phyloP scores from a whole-genome alignment of 139 green algal species.

The Micractinium sp. region DNA sequence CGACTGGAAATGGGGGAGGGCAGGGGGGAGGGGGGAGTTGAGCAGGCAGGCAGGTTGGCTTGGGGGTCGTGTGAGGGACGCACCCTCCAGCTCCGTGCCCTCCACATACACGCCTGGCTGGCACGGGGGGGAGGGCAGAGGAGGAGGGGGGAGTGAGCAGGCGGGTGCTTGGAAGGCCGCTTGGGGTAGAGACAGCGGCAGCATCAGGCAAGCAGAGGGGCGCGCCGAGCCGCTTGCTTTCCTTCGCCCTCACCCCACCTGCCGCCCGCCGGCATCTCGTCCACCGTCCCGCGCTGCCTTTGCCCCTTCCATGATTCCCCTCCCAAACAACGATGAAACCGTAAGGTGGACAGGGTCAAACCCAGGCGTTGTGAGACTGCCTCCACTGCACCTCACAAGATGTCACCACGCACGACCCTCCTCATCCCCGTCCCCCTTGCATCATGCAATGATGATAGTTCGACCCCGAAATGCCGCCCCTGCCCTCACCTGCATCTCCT shows the following conservation, averaged over 20 bases:
- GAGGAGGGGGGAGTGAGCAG: neutral
- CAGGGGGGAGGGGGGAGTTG: neutral
- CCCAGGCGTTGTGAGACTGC: too few relatives aligned
- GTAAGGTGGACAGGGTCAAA: too few relatives aligned
- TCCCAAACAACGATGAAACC: too few relatives aligned
- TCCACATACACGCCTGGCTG: slow-evolving; percentile 29
- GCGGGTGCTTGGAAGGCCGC: neutral
- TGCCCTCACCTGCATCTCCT: slow-evolving; percentile 48
- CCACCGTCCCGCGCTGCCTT: too few relatives aligned
- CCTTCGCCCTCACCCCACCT: too few relatives aligned
- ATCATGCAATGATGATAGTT: neutral
- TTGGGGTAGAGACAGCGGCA: neutral
- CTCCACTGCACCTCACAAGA: too few relatives aligned
- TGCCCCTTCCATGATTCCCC: too few relatives aligned
- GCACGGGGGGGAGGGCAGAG: neutral
- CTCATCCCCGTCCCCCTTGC: too few relatives aligned
- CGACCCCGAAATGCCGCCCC: too few relatives aligned
- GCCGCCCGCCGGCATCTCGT: too few relatives aligned
- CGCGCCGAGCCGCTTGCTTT: neutral
- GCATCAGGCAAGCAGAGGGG: neutral
- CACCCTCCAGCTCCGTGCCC: slow-evolving; percentile 67
- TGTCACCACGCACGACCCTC: too few relatives aligned
- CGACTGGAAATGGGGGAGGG: neutral
- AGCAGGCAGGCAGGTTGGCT: neutral
- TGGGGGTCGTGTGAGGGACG: neutral